These are phyloP conservation scores for Silene vulgaris DNA, from an alignment of 179 eudicot species.

Conservation along the genomic window DNA sequence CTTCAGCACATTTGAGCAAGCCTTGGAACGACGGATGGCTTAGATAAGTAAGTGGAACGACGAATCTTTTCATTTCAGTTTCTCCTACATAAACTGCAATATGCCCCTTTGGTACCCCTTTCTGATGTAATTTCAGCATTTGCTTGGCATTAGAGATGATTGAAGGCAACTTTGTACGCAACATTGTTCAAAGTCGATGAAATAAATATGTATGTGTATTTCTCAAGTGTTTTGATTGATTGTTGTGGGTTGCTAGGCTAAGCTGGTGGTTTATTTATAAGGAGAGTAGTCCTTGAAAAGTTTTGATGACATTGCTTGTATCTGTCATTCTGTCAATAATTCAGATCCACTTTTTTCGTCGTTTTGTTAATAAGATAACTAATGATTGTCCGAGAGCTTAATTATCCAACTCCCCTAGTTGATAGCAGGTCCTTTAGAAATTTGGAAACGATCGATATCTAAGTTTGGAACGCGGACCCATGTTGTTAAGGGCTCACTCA, in stretches of 20 bases:
- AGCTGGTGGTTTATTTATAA: constrained; percentile 18
- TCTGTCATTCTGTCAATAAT: neutral
- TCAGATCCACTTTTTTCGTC: neutral
- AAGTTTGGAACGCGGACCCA: constrained; percentile 10
- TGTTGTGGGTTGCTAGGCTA: neutral
- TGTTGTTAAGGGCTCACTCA: constrained; percentile 25
- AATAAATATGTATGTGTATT: neutral
- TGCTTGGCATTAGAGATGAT: constrained; percentile 38
- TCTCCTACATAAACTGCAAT: constrained; percentile 58
- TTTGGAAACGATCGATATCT: neutral
- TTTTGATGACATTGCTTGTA: neutral
- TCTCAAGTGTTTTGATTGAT: constrained; percentile 9
- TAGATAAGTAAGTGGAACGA: constrained; percentile 49
- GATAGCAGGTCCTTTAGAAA: neutral
- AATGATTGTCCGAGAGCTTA: neutral
- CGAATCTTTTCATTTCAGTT: constrained; percentile 34
- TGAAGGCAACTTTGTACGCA: constrained; percentile 21
- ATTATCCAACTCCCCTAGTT: neutral
- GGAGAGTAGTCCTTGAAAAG: neutral
- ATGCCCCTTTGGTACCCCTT: constrained; percentile 48
- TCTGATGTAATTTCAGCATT: constrained; percentile 35
- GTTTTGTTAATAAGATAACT: too few species aligned
- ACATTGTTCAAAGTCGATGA: constrained; percentile 8
- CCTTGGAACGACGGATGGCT: constrained; percentile 47
- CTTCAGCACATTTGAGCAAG: constrained; percentile 46